Evolutionary conservation across 2,329 filamentous ascomycete species (phyloP), one percentile per base, ranked within the genome.

Genomic region (Torrubiellomyces zombiae): DNA sequence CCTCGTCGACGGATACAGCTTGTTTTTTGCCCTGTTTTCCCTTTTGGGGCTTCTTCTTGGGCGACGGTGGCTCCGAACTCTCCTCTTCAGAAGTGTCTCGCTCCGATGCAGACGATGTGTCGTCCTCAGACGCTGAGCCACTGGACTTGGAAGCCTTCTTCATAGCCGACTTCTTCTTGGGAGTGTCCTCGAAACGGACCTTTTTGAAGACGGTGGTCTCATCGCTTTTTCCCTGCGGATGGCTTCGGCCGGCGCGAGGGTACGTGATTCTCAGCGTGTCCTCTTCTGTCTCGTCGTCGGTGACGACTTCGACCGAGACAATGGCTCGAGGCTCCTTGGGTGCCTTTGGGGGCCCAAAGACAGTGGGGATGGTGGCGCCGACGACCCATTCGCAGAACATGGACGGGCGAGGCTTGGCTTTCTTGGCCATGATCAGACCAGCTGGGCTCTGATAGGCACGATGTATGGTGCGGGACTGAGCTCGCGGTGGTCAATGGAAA

Each of bases 201-300:
- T 53, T 58, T 34, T 60, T 60, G 16, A 40, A 23, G 14, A 36
- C 32, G 9, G 32, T 19, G 20, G 9, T 9, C 6, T 21, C 21
- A 9, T 32, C 32, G 16, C 28, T 9, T 10, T 22, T 29, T 31
- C 20, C 13, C 13, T 16, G 21, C 14, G 18, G 24, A 20, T 21
- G 18, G 6, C 16, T 26, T 17, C 29, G 30, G 10, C 46, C 37
- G 4, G 46, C 42, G 26, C 60, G 55, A 2, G 63, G 61, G 25
- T 63, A 61, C 2, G 57, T 60, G 18, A 68, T 40, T 11, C 43
- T 51, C 26, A 67, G 40, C 3, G 50, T 56, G 26, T 68, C 63
- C 14, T 53, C 47, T 6, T 57, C 53, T n/a, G 50, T 53, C 28
- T 63, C 59, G 21, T 67, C 61, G 31, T 68, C 61, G 8, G 63